Conservation (phyloP, 805 yeast species). For the Wickerhamomyces tratensis region DNA sequence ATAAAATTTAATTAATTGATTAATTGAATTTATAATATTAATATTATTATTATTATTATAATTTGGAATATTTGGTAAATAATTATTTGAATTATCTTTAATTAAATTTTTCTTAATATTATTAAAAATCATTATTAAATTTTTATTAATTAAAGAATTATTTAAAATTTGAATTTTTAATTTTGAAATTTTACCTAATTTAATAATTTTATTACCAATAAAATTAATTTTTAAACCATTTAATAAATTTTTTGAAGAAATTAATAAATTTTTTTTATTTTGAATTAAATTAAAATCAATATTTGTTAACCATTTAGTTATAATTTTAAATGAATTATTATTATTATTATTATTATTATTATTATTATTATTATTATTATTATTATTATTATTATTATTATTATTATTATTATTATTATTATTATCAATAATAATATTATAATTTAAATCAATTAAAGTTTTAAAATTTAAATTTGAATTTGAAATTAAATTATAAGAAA, state of each 20-base stretch:
- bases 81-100: background rate
- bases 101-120: too few species aligned
- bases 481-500: slow-evolving; percentile 17
- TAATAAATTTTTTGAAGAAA: slow-evolving; percentile 1
- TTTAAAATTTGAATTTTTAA: slow-evolving; percentile 65
- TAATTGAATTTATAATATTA: too few species aligned
- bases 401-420: too few species aligned
- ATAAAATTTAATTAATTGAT: too few species aligned
- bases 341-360: too few species aligned
- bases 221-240: slow-evolving; percentile 41
- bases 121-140: slow-evolving; percentile 36
- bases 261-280: slow-evolving; percentile 2
- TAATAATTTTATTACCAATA: slow-evolving; percentile 50
- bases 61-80: slow-evolving; percentile 17
- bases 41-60: too few species aligned
- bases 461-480: slow-evolving; percentile 3
- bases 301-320: slow-evolving; percentile 11
- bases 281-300: slow-evolving; percentile 5
- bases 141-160: slow-evolving; percentile 38
- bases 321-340: slow-evolving; percentile 1
- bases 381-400: too few species aligned
- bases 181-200: slow-evolving; percentile 47
- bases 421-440: background rate
- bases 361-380: too few species aligned
- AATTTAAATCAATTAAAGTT: slow-evolving; percentile 5